Percentiles rank a stretch among this genome's conserved stretches.
These are phyloP conservation scores for Yarrowia bubula DNA, from an alignment of 805 yeast genomes.

Conservation along the genomic window DNA sequence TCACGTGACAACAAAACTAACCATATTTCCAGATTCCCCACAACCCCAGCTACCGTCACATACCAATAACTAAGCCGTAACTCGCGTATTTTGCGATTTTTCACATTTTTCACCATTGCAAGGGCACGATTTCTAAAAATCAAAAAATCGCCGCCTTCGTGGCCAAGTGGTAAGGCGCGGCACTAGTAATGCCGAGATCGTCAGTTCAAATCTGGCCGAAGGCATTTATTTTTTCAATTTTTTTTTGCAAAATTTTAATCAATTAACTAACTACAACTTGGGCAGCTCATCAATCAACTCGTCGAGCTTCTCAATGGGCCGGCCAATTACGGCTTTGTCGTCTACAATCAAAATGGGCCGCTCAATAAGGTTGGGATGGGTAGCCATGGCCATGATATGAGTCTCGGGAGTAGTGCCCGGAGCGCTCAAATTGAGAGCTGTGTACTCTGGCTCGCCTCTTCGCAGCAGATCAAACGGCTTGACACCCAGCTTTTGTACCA, in stretches of 20 bases:
- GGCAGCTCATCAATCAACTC: conserved; percentile 1
- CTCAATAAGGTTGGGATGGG: conserved; percentile 18
- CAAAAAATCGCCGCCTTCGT: not conserved
- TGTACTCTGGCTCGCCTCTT: conserved; percentile 1
- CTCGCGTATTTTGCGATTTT: no score
- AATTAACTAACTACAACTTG: not conserved
- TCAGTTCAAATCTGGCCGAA: conserved; percentile 22
- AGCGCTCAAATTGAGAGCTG: not conserved
- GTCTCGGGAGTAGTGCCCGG: not conserved
- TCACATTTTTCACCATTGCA: not conserved
- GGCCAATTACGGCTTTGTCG: conserved; percentile 12
- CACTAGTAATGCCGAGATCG: conserved; percentile 19
- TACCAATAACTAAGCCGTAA: no score
- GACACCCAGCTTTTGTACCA: not conserved
- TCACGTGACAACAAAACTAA: no score
- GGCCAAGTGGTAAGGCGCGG: conserved; percentile 24
- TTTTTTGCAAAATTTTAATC: not conserved
- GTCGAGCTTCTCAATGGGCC: conserved; percentile 12
- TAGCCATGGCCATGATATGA: not conserved
- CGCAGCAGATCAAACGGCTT: conserved; percentile 8
- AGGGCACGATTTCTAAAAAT: no score
- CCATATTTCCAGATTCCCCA: no score
- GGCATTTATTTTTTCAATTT: conserved; percentile 4
- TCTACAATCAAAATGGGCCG: conserved; percentile 24
- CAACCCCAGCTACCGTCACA: no score